Conservation (phyloP, 1,284 basidiomycete species). For the Volvariella volvacea region DNA sequence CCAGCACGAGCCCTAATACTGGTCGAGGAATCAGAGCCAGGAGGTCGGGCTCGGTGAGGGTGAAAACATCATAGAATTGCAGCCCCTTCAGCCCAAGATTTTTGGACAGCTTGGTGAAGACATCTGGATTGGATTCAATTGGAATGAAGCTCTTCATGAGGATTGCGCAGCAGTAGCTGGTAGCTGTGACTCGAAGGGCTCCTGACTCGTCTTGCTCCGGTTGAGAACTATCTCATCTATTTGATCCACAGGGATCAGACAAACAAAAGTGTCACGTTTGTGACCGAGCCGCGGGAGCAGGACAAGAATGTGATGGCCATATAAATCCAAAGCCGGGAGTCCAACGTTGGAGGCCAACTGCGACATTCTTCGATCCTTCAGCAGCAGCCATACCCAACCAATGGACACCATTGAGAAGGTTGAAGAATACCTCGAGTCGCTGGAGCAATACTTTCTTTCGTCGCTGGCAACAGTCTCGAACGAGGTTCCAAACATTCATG, state of each 20-base stretch:
- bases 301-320: too few relatives aligned
- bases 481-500: conserved; percentile 55
- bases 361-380: too few relatives aligned
- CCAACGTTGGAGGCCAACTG: too few relatives aligned
- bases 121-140: conserved; percentile 27
- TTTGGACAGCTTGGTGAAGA: conserved; percentile 25
- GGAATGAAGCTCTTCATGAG: conserved; percentile 18
- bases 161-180: background rate
- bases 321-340: too few relatives aligned
- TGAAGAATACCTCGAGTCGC: conserved; percentile 60
- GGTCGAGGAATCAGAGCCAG: conserved; percentile 34
- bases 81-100: conserved; percentile 25
- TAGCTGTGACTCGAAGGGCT: too few relatives aligned
- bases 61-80: conserved; percentile 38
- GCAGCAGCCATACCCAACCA: too few relatives aligned
- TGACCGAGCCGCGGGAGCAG: too few relatives aligned
- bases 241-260: too few relatives aligned
- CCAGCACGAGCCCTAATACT: conserved; percentile 34
- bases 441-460: conserved; percentile 57
- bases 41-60: conserved; percentile 33
- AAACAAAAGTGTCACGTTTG: too few relatives aligned
- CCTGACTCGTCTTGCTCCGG: too few relatives aligned
- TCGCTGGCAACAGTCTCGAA: conserved; percentile 52
- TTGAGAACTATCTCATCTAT: too few relatives aligned
- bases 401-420: conserved; percentile 55